Conservation (phyloP, 257 asterid species). For the Gynochthodes officinalis region DNA sequence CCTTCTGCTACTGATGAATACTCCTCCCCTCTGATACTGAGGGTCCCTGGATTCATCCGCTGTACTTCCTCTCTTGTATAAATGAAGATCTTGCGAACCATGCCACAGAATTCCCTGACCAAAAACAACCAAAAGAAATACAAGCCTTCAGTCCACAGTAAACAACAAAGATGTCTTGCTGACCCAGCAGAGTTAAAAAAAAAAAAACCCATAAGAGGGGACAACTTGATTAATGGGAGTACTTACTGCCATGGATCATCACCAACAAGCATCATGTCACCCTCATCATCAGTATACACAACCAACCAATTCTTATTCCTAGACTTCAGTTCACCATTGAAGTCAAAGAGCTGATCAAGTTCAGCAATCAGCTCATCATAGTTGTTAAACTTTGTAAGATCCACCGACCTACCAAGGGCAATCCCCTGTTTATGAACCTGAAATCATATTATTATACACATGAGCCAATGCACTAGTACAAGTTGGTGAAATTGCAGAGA, state of each 20-base stretch:
- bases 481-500: neutral
- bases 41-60: conserved; percentile 74
- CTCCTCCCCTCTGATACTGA: conserved; percentile 66
- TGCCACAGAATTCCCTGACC: conserved; percentile 79
- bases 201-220: neutral
- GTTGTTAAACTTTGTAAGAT: conserved; percentile 75
- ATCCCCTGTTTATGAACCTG: conserved; percentile 96
- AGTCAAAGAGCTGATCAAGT: conserved; percentile 76
- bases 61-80: conserved; percentile 85
- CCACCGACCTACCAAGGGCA: conserved; percentile 97
- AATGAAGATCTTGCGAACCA: conserved; percentile 84
- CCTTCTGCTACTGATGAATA: conserved; percentile 63
- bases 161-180: conserved; percentile 10
- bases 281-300: conserved; percentile 94
- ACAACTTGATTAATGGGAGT: neutral
- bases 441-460: conserved; percentile 6
- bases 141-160: neutral
- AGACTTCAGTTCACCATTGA: conserved; percentile 74
- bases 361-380: conserved; percentile 70
- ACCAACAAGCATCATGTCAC: conserved; percentile 99
- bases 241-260: conserved; percentile 99
- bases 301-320: conserved; percentile 77
- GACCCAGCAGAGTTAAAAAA: too few species aligned
- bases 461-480: neutral
- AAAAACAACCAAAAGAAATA: conserved; percentile 8